Base-by-base conservation (phyloP, 768 basidiomycete genomes). In the Russula dissimulans region DNA sequence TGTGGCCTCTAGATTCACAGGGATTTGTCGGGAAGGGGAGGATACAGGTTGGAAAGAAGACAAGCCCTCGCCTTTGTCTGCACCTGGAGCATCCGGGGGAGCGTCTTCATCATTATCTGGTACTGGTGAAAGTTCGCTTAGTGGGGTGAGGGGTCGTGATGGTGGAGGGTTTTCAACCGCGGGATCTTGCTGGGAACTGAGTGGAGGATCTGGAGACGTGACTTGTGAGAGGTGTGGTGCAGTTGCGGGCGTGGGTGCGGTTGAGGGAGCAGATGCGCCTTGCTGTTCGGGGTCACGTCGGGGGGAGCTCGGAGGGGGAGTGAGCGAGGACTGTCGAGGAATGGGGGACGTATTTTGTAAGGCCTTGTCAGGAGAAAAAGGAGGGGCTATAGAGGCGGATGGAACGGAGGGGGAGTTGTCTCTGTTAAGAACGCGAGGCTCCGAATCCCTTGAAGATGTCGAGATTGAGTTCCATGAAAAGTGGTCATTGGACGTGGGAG, bases 71-170 rank as follows among this genome's bases (percentile, higher is more conserved):
- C 67, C 63, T 41, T 60, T 65, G 41, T 64, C 52, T n/a, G 66
- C 62, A 12, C 62, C 62, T 38, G 73, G 71, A 54, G 76, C 72
- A 54, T 72, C 71, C 22, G 74, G 71, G 53, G 76, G 71, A 51
- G 72, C 70, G 3, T 77, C 75, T 15, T 82, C 81, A 49, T 83
- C 82, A 26, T 76, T 74, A 66, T 83, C 82, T 43, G 84, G 81
- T 0, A 84, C 78, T 1, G 86, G 83, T 8, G 87, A 87, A 29
- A 89, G 81, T 63, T 89, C 87, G 65, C 85, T 89, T 68, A 91
- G 81, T 3, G 88, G 88, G 0, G 87, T 88, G 22, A 85, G 85
- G 59, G 77, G 77, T 34, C 83, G 76, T 57, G 85, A 86, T 14
- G 71, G 61, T 18, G 64, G 52, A 42, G 66, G 57, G 26, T 54